Evolutionary conservation across 441 rosid species (phyloP), one percentile per base, ranked within the genome.

Genomic region (Gossypium trilobum): DNA sequence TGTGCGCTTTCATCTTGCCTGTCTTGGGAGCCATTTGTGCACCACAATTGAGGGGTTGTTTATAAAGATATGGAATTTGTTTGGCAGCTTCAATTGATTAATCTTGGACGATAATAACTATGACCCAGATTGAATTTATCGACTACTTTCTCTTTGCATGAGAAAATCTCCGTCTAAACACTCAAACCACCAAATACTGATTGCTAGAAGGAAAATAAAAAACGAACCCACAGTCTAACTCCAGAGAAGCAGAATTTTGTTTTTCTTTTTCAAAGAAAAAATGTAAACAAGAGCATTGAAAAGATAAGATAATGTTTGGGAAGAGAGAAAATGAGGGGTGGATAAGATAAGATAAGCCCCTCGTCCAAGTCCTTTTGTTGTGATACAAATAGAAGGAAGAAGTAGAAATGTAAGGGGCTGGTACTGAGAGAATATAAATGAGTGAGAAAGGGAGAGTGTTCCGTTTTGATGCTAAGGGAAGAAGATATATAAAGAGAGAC

Each of bases 1-100:
- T 89, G 62, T 89, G 90, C 7, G 85, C 82, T 64, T 82, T 89
- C 23, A 89, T 79, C 84, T 85, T 89, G 52, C 90, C 86, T 13
- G 90, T 79, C 67, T 86, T 89, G 14, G 95, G 95, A 78, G 95
- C 92, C 95, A 89, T 89, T 89, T 71, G 56, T 61, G 75, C 72
- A 52, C 68, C 75, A 48, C 68, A 74, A 74, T 51, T 58, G 52
- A 16, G 33, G 57, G 44, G 19, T 73, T 68, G 58, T 5, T 48
- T 57, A 68, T 58, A 75, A 13, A 65, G 20, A 14, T 9, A 36
- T 23, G 55, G 0, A 27, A 10, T 33, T 39, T 23, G 25, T 42
- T 71, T 39, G 39, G 62, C 8, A n/a, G 48, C 72, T 68, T 77
- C 74, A 68, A 68, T 36, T 44, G 46, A 22, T 63, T 9, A 23